Evolutionary conservation across 768 basidiomycete species (phyloP), one percentile per base, ranked within the genome.

Genomic region (Tylopilus balloui): DNA sequence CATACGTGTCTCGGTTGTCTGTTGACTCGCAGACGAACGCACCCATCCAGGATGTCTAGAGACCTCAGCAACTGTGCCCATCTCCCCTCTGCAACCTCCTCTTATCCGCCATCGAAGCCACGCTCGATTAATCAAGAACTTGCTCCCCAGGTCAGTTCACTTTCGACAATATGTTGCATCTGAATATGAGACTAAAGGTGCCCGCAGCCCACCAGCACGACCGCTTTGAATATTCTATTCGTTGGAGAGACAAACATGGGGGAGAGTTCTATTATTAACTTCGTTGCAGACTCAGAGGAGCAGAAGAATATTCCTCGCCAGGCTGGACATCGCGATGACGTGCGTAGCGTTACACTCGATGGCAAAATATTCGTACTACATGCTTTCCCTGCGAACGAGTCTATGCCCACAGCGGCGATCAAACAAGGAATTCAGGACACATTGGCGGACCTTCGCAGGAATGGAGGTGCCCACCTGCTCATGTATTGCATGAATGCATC

Each of bases 191-290:
- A 32, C 43, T 63, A 17, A 63, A 35, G 14, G 23, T 29, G 6
- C 38, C 20, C 27, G 27, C 32, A 63, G 63, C 28, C 38, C 36
- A 36, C 27, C 28, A 38, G 27, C 19, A 43, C 47, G 27, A n/a
- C 36, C 2, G 19, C 45, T 38, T 48, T 52, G 17, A 56, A 63
- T 41, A 36, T 63, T 25, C 17, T 63, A 6, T 52, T 63, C 41
- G 27, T 63, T 3, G 62, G 59, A 25, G 62, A 62, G 45, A 64
- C 52, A n/a, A 34, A 34, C 35, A 45, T 54, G 3, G 56, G 52
- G 27, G 47, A 56, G 15, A 15, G 17, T 45, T 64, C 56, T 47
- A 51, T 63, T 17, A 21, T 59, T 50, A 46, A 64, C 27, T 47
- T 63, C 42, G 20, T 54, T 35, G 50, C 48, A 32, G 45, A 47